Evolutionary conservation across 768 basidiomycete species (phyloP), one percentile per base, ranked within the genome.

Genomic region (Lactifluus subvellereus): DNA sequence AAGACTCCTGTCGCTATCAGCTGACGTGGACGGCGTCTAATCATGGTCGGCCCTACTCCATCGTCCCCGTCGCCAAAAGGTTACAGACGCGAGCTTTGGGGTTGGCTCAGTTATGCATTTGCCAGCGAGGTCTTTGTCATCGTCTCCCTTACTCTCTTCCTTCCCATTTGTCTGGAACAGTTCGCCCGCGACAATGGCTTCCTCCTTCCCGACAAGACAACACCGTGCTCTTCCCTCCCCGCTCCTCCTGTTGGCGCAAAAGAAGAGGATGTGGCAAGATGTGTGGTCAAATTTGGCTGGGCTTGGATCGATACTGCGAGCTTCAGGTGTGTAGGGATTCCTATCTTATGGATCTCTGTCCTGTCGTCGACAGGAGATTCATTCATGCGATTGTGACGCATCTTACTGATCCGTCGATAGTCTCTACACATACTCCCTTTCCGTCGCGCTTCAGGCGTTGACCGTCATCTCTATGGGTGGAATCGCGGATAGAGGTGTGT

Each of bases 381-480:
- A 30, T 30, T 13, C 57, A 6, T 22, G 20, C 11, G 9, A 13
- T 11, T 38, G 42, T 45, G 32, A 14, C 60, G 33, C 30, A 16
- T 14, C 7, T 20, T 14, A 14, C 50, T 68, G 51, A 70, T 64
- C 40, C 16, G 53, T 58, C 8, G 54, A 35, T 69, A 95, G 94
- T 69, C 78, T 99, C 40, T 94, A 96, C 71, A 82, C 88, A 35
- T 90, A 93, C 73, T 97, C 95, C 0, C 77, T 86, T 14, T 92
- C 91, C 0, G 95, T 98, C 1, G 88, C 88, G 0, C 74, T 96
- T 0, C 95, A 98, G 72, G 95, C 94, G 0, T 69, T 98, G n/a
- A 91, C 88, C 0, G 94, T 99, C 43, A 94, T 99, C 59, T 94
- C 95, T 6, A 90, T 97, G 80, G 92, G 93, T 7, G 85, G 85